Evolutionary conservation across 139 green algal genomes (phyloP).

Genomic region (Edaphochlamys debaryana): DNA sequence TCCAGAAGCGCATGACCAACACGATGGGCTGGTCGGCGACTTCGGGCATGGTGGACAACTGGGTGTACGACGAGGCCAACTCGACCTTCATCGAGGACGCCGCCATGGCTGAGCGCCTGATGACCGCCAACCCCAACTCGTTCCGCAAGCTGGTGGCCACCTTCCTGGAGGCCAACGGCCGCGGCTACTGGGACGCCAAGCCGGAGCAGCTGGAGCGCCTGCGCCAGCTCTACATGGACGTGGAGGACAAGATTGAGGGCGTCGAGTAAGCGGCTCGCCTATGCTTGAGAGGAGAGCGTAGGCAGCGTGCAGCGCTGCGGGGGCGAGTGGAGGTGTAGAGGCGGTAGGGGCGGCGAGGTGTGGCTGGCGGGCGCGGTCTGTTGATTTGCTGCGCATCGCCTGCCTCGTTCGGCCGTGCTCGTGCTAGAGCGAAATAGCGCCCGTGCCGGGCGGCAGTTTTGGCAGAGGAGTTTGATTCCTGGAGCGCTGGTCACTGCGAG

Average conservation of each 20-base stretch:
- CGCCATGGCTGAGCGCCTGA: slow-evolving; percentile 94
- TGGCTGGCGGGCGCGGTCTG: too few relatives aligned
- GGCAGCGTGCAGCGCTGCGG: too few relatives aligned
- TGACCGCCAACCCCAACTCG: slow-evolving; percentile 98
- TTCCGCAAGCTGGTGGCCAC: slow-evolving; percentile 89
- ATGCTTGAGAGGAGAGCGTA: too few relatives aligned
- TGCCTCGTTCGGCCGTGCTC: too few relatives aligned
- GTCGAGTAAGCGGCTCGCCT: slow-evolving; percentile 78
- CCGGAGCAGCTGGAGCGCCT: slow-evolving; percentile 96
- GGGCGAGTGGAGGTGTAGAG: too few relatives aligned
- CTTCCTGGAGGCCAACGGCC: slow-evolving; percentile 98
- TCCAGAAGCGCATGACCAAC: slow-evolving; percentile 99
- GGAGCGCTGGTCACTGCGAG: too few relatives aligned
- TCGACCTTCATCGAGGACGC: slow-evolving; percentile 96
- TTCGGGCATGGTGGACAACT: slow-evolving; percentile 95
- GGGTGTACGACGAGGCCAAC: slow-evolving; percentile 99
- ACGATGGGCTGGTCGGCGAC: slow-evolving; percentile 99
- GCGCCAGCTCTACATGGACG: slow-evolving; percentile 89
- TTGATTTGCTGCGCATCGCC: too few relatives aligned
- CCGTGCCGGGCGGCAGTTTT: too few relatives aligned
- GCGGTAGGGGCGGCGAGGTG: too few relatives aligned
- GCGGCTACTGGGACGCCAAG: slow-evolving; percentile 93
- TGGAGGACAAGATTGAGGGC: slow-evolving; percentile 99
- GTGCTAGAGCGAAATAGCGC: too few relatives aligned
- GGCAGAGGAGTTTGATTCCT: too few relatives aligned